A percentile compares a stretch with the other conserved stretches of the same genome.
Evolutionary conservation across 1,284 basidiomycete genomes (phyloP).

Genomic region (Grifola frondosa): DNA sequence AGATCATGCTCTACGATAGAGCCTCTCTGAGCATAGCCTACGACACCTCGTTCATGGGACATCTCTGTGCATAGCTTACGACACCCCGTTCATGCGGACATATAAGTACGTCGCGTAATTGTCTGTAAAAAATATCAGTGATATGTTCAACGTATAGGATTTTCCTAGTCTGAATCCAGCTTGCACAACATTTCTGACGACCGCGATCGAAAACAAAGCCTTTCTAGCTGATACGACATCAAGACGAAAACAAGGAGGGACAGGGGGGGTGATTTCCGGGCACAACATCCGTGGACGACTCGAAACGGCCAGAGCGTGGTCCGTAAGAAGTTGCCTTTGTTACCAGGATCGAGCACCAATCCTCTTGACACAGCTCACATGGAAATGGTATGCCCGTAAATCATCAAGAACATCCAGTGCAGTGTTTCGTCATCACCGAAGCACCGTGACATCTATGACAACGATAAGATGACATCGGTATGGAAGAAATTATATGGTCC

Average conservation of each 20-base stretch:
- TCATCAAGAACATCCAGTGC: too few species aligned
- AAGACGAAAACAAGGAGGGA: constrained; percentile 2
- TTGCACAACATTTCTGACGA: background rate
- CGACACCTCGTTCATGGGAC: constrained; percentile 63
- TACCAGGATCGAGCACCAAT: too few species aligned
- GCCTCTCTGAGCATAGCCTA: constrained; percentile 60
- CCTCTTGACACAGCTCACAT: too few species aligned
- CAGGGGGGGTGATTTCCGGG: too few species aligned
- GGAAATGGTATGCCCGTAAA: too few species aligned
- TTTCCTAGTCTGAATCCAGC: background rate
- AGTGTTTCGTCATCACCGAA: too few species aligned
- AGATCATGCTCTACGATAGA: constrained; percentile 72
- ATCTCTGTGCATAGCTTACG: constrained; percentile 61
- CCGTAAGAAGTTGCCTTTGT: too few species aligned
- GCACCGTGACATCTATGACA: too few species aligned
- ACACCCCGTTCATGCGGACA: constrained; percentile 69
- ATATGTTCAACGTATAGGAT: background rate
- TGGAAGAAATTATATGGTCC: too few species aligned
- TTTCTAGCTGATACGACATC: background rate
- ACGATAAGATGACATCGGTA: too few species aligned
- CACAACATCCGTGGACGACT: too few species aligned
- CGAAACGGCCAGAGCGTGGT: too few species aligned
- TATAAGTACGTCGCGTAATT: constrained; percentile 73
- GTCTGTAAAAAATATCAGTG: constrained; percentile 48
- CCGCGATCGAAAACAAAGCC: background rate